Conservation (phyloP, 108 stramenopile genomes). For the Pseudonitzschia multistriata region DNA sequence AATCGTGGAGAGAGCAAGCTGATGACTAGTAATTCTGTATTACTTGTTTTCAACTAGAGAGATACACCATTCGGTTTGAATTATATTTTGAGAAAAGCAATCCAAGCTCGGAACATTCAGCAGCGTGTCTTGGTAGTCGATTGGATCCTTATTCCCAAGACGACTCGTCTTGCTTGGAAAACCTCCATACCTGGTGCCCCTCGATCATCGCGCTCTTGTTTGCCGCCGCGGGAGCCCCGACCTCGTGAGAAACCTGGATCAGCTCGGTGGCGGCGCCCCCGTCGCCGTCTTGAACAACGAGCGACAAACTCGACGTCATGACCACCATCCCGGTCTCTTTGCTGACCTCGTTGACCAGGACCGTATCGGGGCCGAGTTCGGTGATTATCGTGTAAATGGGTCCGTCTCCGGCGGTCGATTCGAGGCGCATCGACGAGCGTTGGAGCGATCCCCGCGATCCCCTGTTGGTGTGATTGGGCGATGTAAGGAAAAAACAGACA, state of each 20-base stretch:
- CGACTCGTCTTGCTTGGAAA: not conserved
- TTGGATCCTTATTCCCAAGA: not conserved
- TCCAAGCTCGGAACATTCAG: too few species aligned
- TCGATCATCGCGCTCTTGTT: slow-evolving; percentile 9
- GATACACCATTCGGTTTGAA: too few species aligned
- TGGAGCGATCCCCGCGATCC: not conserved
- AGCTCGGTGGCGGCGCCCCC: not conserved
- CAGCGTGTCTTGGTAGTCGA: too few species aligned
- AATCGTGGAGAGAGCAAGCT: too few species aligned
- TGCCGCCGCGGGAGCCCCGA: not conserved
- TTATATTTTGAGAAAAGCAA: too few species aligned
- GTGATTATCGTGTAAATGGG: slow-evolving; percentile 26
- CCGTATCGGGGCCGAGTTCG: slow-evolving; percentile 32
- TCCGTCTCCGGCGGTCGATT: slow-evolving; percentile 5
- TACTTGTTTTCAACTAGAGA: too few species aligned
- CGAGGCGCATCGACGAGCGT: slow-evolving; percentile 14
- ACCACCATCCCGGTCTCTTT: slow-evolving; percentile 23
- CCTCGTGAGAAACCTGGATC: slow-evolving; percentile 30
- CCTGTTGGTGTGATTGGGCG: not conserved
- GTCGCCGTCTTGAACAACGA: slow-evolving; percentile 6
- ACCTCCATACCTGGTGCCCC: slow-evolving; percentile 31
- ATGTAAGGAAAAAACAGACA: not conserved
- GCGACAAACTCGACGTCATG: slow-evolving; percentile 30
- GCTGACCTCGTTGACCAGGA: slow-evolving; percentile 33
- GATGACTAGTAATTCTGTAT: too few species aligned